phyloP scores from a whole-genome alignment of 2,329 filamentous ascomycete genomes.

The Chaetomiaceae sp. region DNA sequence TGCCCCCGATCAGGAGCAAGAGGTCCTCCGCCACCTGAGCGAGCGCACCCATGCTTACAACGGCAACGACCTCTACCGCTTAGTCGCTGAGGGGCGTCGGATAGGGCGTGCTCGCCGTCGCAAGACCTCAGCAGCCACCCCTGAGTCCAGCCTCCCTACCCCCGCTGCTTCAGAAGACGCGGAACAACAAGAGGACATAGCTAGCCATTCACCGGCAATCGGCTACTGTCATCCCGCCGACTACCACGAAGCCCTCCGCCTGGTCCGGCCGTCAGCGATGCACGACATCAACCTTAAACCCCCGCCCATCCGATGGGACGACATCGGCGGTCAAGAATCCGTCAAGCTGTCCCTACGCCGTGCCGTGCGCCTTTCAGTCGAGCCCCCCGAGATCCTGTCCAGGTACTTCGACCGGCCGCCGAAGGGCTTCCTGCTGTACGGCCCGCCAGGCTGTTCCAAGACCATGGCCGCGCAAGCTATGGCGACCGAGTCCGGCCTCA shows the following conservation, averaged over 20 bases:
- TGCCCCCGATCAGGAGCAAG: constrained; percentile 45
- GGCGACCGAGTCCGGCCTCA: constrained; percentile 84
- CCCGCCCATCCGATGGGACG: constrained; percentile 77
- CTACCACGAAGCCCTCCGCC: constrained; percentile 60
- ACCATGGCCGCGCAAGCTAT: constrained; percentile 88
- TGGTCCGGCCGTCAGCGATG: constrained; percentile 79
- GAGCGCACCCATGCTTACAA: constrained; percentile 84
- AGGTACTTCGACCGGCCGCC: constrained; percentile 52
- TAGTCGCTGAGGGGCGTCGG: constrained; percentile 51
- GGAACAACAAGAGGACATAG: constrained; percentile 9
- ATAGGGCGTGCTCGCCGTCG: constrained; percentile 29
- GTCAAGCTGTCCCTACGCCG: constrained; percentile 61
- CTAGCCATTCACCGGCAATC: constrained; percentile 25
- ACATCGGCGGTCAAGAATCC: constrained; percentile 79
- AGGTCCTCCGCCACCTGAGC: constrained; percentile 57
- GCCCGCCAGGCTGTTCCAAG: constrained; percentile 91
- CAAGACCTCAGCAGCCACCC: constrained; percentile 24
- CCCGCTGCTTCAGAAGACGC: constrained; percentile 17
- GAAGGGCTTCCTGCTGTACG: constrained; percentile 84
- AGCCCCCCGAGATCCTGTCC: constrained; percentile 32
- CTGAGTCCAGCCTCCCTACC: constrained; percentile 27
- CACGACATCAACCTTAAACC: constrained; percentile 85
- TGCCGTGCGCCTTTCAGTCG: constrained; percentile 42
- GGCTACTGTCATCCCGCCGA: constrained; percentile 43
- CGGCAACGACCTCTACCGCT: constrained; percentile 65